Conservation (phyloP, 208 protist genomes). For the Crithidia brevicula region DNA sequence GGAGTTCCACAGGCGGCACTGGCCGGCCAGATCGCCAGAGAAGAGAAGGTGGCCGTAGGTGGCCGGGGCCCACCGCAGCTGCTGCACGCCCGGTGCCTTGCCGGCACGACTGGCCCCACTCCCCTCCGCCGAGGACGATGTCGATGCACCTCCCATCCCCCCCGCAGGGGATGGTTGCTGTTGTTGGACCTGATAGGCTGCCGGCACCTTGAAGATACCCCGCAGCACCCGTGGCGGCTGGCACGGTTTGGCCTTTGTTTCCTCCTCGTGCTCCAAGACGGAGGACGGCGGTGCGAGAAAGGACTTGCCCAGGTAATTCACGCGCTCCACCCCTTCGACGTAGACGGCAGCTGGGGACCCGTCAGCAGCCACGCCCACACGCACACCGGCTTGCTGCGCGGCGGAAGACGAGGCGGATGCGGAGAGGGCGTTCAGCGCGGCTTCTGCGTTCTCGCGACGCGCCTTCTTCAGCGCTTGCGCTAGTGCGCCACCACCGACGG, state of each 20-base stretch:
- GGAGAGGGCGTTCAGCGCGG: slow-evolving; percentile 11
- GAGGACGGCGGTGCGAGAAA: slow-evolving; percentile 73
- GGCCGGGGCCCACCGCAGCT: slow-evolving; percentile 93
- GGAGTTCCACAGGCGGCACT: slow-evolving; percentile 92
- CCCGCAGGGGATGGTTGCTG: not conserved
- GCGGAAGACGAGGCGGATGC: slow-evolving; percentile 4
- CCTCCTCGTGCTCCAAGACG: slow-evolving; percentile 41
- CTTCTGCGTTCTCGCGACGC: slow-evolving; percentile 16
- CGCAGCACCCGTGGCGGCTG: slow-evolving; percentile 51
- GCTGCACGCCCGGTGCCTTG: slow-evolving; percentile 72
- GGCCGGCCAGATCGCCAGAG: slow-evolving; percentile 86
- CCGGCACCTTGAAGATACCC: slow-evolving; percentile 42
- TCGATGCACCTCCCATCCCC: not conserved
- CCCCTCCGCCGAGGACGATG: slow-evolving; percentile 14
- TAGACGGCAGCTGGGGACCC: slow-evolving; percentile 32
- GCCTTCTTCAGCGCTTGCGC: slow-evolving; percentile 24
- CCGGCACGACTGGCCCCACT: not conserved
- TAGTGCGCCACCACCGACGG: not conserved
- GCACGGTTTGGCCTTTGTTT: slow-evolving; percentile 31
- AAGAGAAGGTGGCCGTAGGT: slow-evolving; percentile 95
- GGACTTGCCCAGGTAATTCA: slow-evolving; percentile 77
- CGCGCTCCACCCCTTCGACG: slow-evolving; percentile 48
- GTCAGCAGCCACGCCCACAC: slow-evolving; percentile 10
- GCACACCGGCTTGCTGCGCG: not conserved
- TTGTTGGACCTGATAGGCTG: not conserved